Evolutionary conservation across 169 alveolate genomes (phyloP).

Genomic region (Plasmodium chabaudi): DNA sequence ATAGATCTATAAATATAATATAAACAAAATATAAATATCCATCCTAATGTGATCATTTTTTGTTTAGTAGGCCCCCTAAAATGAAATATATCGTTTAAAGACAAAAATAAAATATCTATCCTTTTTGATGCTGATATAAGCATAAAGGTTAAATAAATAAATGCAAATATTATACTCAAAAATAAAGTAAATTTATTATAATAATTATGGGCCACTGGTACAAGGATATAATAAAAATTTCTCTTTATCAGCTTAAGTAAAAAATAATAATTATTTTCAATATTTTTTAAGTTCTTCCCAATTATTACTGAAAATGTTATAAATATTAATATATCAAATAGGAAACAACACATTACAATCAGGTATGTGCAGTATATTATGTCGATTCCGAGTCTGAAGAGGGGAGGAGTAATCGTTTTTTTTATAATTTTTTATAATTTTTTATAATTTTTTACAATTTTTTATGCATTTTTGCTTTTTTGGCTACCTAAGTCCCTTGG

Average conservation of each 20-base stretch:
- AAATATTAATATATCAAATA: constrained; percentile 32
- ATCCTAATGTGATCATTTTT: not conserved
- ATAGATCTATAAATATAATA: constrained; percentile 26
- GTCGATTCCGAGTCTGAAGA: constrained; percentile 25
- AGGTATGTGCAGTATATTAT: constrained; percentile 27
- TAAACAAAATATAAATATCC: constrained; percentile 33
- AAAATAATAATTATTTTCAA: constrained; percentile 21
- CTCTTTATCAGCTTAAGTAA: constrained; percentile 37
- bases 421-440: too few relatives aligned
- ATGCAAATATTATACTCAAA: constrained; percentile 17
- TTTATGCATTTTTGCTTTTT: not conserved
- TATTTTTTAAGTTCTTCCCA: constrained; percentile 40
- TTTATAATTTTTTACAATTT: too few relatives aligned
- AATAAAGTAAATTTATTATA: constrained; percentile 29
- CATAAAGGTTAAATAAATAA: constrained; percentile 31
- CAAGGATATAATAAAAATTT: constrained; percentile 21
- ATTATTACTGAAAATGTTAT: constrained; percentile 39
- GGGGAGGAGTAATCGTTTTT: not conserved
- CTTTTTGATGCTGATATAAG: constrained; percentile 54
- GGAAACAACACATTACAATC: constrained; percentile 19
- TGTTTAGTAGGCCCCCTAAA: not conserved
- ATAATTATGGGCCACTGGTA: constrained; percentile 39
- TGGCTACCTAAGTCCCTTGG: constrained; percentile 59
- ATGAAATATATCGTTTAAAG: constrained; percentile 23
- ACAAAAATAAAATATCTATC: constrained; percentile 47